Evolutionary conservation across 2,329 filamentous ascomycete species (phyloP), one percentile per base, ranked within the genome.

Genomic region (Davidsoniella neocaledoniae): DNA sequence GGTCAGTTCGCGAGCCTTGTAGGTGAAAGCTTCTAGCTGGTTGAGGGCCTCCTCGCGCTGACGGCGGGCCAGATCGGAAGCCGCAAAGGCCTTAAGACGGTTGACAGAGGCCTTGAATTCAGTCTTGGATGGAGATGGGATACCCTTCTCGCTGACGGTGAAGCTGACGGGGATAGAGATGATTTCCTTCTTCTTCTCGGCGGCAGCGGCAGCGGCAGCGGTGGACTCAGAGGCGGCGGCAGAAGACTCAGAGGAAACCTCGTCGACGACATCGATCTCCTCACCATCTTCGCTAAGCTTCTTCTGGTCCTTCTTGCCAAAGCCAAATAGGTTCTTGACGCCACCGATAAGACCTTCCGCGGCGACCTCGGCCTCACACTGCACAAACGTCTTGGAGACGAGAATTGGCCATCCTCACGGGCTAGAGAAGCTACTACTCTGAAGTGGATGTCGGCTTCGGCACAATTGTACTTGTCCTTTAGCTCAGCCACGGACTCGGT

Each of bases 251-350:
- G 60, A 54, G 36, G 58, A 54, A 5, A 59, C 62, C 37, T 64
- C 61, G 36, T 55, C 55, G 14, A 67, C 63, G 3, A 59, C 60
- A 16, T 61, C 63, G 6, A 58, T 59, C n/a, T 63, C 69, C 49
- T 73, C 76, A 19, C 68, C 71, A 43, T 81, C 82, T 45, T 81
- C 83, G 53, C 76, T 73, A 33, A 94, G 62, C 4, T 73, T 71
- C 65, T 94, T 83, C 50, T 90, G 84, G 29, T 83, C 83, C 66
- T 94, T 94, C 59, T 84, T 84, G 23, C 90, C 91, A 61, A 96
- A 88, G 5, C 91, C 91, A 61, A 98, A 93, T 55, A 95, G 76
- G 56, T 88, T 93, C 72, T 98, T 98, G 56, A 96, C 86, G 41
- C 86, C 88, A 60, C 94, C 90, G 44, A 95, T 84, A 45, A 96